Conservation (phyloP, 768 basidiomycete genomes). For the Suillus weaverae region DNA sequence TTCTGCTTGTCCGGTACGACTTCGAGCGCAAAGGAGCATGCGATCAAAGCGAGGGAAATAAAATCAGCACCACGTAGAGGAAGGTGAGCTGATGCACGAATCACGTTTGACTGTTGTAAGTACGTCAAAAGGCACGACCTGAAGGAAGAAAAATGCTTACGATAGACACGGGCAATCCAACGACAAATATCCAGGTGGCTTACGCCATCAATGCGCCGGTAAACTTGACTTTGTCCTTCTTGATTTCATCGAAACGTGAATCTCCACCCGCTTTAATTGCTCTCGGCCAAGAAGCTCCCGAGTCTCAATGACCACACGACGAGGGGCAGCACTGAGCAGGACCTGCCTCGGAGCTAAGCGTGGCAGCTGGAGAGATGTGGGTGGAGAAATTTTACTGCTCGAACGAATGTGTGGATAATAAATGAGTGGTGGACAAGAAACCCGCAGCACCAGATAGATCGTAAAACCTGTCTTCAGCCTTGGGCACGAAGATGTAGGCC, state of each 20-base stretch:
- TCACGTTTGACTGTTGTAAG: slow-evolving; percentile 37
- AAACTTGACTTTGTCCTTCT: slow-evolving; percentile 48
- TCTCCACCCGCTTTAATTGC: slow-evolving; percentile 59
- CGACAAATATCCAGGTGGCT: slow-evolving; percentile 67
- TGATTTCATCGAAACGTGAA: slow-evolving; percentile 63
- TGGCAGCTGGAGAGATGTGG: slow-evolving; percentile 45
- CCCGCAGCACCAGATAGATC: slow-evolving; percentile 67
- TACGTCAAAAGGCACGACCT: background rate
- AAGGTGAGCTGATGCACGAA: slow-evolving; percentile 51
- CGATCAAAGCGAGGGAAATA: slow-evolving; percentile 52
- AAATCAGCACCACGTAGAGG: slow-evolving; percentile 56
- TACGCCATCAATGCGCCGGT: slow-evolving; percentile 62
- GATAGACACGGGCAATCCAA: slow-evolving; percentile 70
- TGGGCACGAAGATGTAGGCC: slow-evolving; percentile 64
- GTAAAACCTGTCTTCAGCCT: slow-evolving; percentile 63
- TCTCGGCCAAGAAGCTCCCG: slow-evolving; percentile 56
- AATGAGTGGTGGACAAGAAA: slow-evolving; percentile 60
- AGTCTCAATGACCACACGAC: slow-evolving; percentile 63
- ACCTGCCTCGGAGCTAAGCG: slow-evolving; percentile 53
- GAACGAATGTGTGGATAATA: slow-evolving; percentile 61
- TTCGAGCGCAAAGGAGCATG: slow-evolving; percentile 59
- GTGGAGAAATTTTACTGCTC: slow-evolving; percentile 37
- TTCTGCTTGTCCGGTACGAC: slow-evolving; percentile 68
- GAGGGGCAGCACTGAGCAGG: slow-evolving; percentile 53
- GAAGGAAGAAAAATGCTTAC: slow-evolving; percentile 22